Evolutionary conservation across 768 basidiomycete species (phyloP).

Genomic region (Leccinum ochraceum): DNA sequence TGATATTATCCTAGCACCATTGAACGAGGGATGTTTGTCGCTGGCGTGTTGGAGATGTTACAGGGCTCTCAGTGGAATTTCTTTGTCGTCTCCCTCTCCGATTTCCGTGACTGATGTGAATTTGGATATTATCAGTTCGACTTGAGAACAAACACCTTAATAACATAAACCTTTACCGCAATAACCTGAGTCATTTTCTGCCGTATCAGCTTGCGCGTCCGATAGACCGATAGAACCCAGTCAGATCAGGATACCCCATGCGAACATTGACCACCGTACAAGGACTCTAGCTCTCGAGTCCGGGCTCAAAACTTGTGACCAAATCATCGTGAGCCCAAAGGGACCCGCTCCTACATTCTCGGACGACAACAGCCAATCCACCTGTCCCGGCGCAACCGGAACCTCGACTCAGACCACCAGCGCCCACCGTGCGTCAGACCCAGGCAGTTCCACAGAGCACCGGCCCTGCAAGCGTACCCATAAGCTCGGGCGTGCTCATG

Average conservation of each 20-base stretch:
- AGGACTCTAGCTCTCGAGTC: conserved; percentile 69
- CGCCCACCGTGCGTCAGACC: conserved; percentile 15
- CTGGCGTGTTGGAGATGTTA: conserved; percentile 71
- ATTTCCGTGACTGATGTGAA: background rate
- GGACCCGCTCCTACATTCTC: conserved; percentile 11
- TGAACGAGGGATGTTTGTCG: conserved; percentile 64
- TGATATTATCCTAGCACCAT: conserved; percentile 39
- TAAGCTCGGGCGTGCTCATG: conserved; percentile 66
- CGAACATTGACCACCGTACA: conserved; percentile 67
- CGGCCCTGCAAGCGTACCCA: conserved; percentile 60
- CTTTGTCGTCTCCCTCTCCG: conserved; percentile 35
- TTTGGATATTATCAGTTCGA: conserved; percentile 48
- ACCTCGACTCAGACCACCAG: conserved; percentile 12
- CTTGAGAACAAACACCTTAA: conserved; percentile 91
- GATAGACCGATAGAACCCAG: conserved; percentile 36
- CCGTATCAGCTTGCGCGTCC: background rate
- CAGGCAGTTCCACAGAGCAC: conserved; percentile 12
- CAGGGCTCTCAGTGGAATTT: conserved; percentile 92
- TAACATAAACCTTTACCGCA: conserved; percentile 92
- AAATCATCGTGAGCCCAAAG: conserved; percentile 72
- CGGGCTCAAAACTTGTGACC: conserved; percentile 81
- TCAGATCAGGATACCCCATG: conserved; percentile 87
- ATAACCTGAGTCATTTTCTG: conserved; percentile 55
- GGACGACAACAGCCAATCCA: conserved; percentile 5
- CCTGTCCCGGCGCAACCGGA: conserved; percentile 11